Evolutionary conservation across 2,329 filamentous ascomycete genomes (phyloP), one percentile per base, ranked within the genome.

Genomic region (Trichophyton benhamiae): DNA sequence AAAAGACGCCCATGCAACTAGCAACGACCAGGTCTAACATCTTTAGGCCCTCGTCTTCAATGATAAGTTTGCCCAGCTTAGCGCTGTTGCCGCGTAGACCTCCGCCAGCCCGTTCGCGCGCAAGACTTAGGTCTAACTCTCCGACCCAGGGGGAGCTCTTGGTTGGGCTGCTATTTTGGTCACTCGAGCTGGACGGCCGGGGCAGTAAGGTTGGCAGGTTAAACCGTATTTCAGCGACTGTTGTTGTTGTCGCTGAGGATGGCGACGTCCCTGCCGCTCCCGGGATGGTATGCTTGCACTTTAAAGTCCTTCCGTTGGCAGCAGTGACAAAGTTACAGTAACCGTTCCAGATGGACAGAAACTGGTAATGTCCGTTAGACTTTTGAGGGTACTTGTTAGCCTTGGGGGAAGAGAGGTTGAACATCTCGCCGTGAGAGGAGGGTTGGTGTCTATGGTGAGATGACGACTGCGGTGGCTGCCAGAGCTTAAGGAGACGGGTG

Each of bases 1-100:
- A 97, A 89, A 91, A 99, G 15, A 97, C 78, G 0, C 88, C 90
- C 75, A 99, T 83, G 70, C 96, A 96, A 9, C 91, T 88, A 3
- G 92, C 89, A 20, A 99, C 89, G 0, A 95, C 79, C 62, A 99
- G 74, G 78, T 99, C 94, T 68, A 97, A 75, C 92, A 99, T 97
- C 78, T 95, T 95, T 66, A 95, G 76, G 0, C 94, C 94, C 68
- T 95, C 91, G 61, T 92, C 85, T 67, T 91, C 84, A 42, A 99
- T 82, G 59, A 97, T 90, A 59, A 99, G 77, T 75, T 97, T 99
- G 0, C 92, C 94, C 67, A 99, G 77, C 77, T 99, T 99, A 2
- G 90, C 91, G 68, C 89, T 84, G 72, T 89, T 91, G 0, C 92
- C 92, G 52, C 87, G 82, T 69, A 88, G 87, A 0, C 92, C 92